Base-by-base conservation (phyloP, 345 rosid genomes). In the Populus nigra region DNA sequence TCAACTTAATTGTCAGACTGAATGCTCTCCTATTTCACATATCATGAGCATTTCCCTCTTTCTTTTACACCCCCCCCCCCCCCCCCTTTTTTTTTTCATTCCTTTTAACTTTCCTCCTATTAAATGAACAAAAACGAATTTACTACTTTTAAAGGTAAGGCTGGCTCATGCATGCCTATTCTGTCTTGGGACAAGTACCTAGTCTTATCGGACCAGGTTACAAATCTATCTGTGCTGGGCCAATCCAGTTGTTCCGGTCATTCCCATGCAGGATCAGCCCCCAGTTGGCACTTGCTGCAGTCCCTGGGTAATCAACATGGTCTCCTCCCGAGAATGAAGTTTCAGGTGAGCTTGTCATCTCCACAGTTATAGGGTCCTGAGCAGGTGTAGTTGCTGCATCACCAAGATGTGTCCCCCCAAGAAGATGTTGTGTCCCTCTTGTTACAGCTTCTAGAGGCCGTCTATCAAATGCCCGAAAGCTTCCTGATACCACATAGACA, bases 391-490 rank as follows among this genome's bases (percentile, higher is more conserved):
- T 77, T 59, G 88, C 87, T 45, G 55, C 75, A 31, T 78, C 80
- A 41, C 69, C 83, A 23, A 29, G 75, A 75, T 77, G 74, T 50
- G 75, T 81, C 13, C 0, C 45, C 45, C 45, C 45, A 2, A 10
- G 45, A 22, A 29, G 76, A 77, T 77, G 74, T 50, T 73, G 84
- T 68, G 68, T 59, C 78, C 68, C 86, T 74, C 81, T 73, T 41
- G 81, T 73, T 71, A 68, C 74, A 33, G 59, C 69, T 85, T 80
- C 93, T 20, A 78, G 80, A 5, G 99, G 99, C 70, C 99, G 99
- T 71, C 98, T 90, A 69, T 95, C 99, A 73, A 93, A 95, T 36
- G 99, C 96, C 49, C 91, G 88, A 25, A 77, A 84, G 89, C 84
- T 88, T 81, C 97, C 97, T 13, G 97, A 89, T 71, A 86, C 77